Base-by-base conservation (phyloP, 345 rosid species). In the Carallia brachiata region DNA sequence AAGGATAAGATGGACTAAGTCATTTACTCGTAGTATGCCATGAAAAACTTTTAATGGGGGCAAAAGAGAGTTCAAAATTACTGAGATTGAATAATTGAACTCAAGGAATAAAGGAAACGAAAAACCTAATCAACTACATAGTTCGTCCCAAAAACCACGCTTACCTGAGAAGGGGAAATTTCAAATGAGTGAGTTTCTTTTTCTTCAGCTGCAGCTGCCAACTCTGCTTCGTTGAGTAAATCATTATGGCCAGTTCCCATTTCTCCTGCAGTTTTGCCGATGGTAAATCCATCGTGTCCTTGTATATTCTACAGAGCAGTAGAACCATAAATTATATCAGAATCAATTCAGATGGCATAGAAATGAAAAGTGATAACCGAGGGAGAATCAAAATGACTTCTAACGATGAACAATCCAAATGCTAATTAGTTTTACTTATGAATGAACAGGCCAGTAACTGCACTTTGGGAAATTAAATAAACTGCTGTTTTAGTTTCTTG, bases 141-240 rank as follows among this genome's bases (percentile, higher is more conserved):
- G 30, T 28, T 32, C 27, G 27, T 68, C 36, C 36, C 44, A 59
- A 37, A 40, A 23, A 63, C 36, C 7, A 36, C 15, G 66, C 50
- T 23, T 73, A 89, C 99, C 92, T 87, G 98, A 65, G 97, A 63
- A 65, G 99, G 99, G 67, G 92, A 92, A 54, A 92, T 74, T 78
- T 95, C 98, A 83, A 92, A 95, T 18, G 97, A 87, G 76, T 92
- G 97, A 44, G 98, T 90, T 85, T 92, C 94, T 78, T 90, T 95
- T 47, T 92, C 97, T 84, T 92, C 96, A 47, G 94, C 85, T 30
- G 84, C 98, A 77, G 98, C 97, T 36, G 97, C 99, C 84, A 90
- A 72, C 70, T 92, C 92, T 78, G 96, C 93, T 83, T 83, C 96
- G 76, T 83, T 87, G 66, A 95, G 83, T 77, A 95, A 83, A 74